Conservation (phyloP, 208 protist genomes). For the Leishmania lainsoni region DNA sequence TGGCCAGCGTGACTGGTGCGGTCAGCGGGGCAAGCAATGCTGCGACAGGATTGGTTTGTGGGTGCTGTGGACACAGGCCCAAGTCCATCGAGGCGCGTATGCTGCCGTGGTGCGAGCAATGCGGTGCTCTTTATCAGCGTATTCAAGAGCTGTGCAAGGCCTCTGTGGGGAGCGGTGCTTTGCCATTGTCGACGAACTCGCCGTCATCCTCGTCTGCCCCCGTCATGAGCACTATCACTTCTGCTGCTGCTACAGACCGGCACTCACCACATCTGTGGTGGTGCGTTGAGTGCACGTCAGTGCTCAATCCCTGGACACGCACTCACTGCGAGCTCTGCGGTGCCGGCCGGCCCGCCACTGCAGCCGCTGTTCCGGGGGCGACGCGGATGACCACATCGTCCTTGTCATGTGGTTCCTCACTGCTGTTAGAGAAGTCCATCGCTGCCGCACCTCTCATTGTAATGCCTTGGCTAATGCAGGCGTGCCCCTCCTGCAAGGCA, state of each 20-base stretch:
- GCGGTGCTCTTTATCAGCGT: conserved; percentile 18
- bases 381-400: background rate
- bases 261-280: conserved; percentile 27
- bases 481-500: conserved; percentile 35
- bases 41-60: conserved; percentile 28
- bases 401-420: background rate
- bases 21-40: conserved; percentile 13
- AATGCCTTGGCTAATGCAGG: conserved; percentile 45
- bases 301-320: conserved; percentile 38
- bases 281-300: conserved; percentile 22
- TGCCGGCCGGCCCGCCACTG: conserved; percentile 21
- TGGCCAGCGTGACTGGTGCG: background rate
- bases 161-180: background rate
- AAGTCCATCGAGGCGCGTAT: conserved; percentile 40
- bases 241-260: background rate
- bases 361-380: background rate
- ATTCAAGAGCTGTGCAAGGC: conserved; percentile 6
- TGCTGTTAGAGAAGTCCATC: conserved; percentile 3
- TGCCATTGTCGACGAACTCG: background rate
- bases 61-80: conserved; percentile 8
- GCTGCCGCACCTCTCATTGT: conserved; percentile 25
- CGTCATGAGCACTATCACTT: no score
- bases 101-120: conserved; percentile 37
- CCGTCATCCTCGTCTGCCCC: background rate
- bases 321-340: conserved; percentile 31